These are phyloP conservation scores for Candida tammaniensis DNA, from an alignment of 805 yeast species.

Conservation along the genomic window DNA sequence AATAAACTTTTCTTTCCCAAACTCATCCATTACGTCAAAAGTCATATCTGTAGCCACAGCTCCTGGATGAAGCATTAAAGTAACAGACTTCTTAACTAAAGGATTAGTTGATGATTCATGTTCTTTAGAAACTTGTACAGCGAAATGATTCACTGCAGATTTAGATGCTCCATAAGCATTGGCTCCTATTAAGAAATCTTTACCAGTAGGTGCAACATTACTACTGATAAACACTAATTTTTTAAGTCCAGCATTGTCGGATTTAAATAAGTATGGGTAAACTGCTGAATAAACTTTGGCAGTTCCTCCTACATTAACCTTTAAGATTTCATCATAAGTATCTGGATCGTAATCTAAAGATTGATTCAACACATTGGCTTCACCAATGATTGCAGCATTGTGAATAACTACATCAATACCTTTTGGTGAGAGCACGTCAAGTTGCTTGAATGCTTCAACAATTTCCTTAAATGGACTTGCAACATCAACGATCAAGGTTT, in stretches of 20 bases:
- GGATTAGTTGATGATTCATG: constrained; percentile 1
- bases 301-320: constrained; percentile 9
- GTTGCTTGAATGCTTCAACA: constrained; percentile 11
- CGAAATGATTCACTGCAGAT: constrained; percentile 31
- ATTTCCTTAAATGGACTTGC: constrained; percentile 3
- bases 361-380: background rate
- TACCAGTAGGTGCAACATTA: constrained; percentile 10
- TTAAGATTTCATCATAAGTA: constrained; percentile 5
- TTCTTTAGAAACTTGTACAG: constrained; percentile 21
- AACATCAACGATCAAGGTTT: constrained; percentile 4
- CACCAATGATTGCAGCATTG: constrained; percentile 5
- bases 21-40: background rate
- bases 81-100: background rate
- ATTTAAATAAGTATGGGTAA: constrained; percentile 22
- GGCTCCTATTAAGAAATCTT: background rate
- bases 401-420: constrained; percentile 25
- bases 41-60: constrained; percentile 35
- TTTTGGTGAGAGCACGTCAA: constrained; percentile 18
- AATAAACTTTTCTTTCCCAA: constrained; percentile 1
- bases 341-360: constrained; percentile 6
- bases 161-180: constrained; percentile 33
- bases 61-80: constrained; percentile 36
- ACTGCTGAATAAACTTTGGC: constrained; percentile 20
- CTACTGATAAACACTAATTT: constrained; percentile 24
- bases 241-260: constrained; percentile 12